Base-by-base conservation (phyloP, 805 yeast species). In the Danielia oregonensis region DNA sequence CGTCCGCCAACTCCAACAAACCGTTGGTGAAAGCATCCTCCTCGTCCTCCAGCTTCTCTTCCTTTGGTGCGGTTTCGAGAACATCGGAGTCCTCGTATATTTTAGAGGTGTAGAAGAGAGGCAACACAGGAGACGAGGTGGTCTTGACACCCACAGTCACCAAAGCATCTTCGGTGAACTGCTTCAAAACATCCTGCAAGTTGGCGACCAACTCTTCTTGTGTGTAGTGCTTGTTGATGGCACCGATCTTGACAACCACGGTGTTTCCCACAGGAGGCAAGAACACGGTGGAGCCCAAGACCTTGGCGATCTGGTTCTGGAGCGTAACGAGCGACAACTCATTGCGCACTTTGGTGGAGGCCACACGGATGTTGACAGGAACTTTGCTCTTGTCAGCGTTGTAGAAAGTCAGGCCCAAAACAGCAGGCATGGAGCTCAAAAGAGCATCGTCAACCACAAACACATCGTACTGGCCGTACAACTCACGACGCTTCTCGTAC, bases 401-500 rank as follows among this genome's bases (percentile, higher is more conserved):
- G 55, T 78, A 84, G 54, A 88, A 93, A 3, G 76, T 68, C 62
- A 86, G 85, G 36, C 97, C 96, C 44, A 93, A 66, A 24, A 85
- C 63, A 49, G 80, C 78, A 30, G 98, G 98, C 61, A 93, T 71
- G 40, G 85, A 68, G 18, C 88, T 78, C 35, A 87, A 69, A 29
- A 91, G 68, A 24, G 82, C 79, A 43, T 88, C 96, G 62, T 93
- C 98, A 34, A 86, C 81, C 27, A 93, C 55, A 59, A 93, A 86
- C 41, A 87, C 46, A 50, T 88, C 95, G 55, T 76, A 85, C 39
- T 77, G 79, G 11, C 70, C 57, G 27, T 72, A 61, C 40, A 93
- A 76, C 43, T 79, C 81, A 57, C 97, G 79, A 59, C 88, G 80
- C 40, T 88, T 81, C 61, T 93, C 97, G 51, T 67, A 93, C n/a